These are phyloP conservation scores for Penicillium fuscoglaucum DNA, from an alignment of 2,329 filamentous ascomycete genomes.

Conservation along the genomic window DNA sequence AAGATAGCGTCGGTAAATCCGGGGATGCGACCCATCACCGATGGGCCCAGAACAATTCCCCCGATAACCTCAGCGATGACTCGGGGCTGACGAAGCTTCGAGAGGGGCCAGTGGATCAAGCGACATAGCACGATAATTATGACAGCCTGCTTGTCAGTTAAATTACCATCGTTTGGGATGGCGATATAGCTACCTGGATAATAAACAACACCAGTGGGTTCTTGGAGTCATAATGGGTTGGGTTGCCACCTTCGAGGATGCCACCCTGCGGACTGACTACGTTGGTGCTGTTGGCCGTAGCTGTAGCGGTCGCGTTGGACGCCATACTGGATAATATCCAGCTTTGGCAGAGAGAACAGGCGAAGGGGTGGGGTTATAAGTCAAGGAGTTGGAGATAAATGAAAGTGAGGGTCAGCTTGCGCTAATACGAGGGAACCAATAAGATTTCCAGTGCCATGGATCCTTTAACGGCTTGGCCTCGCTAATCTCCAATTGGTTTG, in stretches of 20 bases:
- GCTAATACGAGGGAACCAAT: conserved; percentile 1
- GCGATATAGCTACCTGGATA: conserved; percentile 61
- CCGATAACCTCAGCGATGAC: conserved; percentile 84
- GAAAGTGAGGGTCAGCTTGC: conserved; percentile 2
- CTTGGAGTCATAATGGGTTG: conserved; percentile 65
- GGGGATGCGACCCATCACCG: conserved; percentile 82
- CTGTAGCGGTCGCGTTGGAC: conserved; percentile 18
- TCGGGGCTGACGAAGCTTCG: conserved; percentile 73
- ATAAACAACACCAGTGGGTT: conserved; percentile 76
- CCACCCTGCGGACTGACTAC: conserved; percentile 59
- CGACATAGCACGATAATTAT: conserved; percentile 77
- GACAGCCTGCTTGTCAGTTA: conserved; percentile 46
- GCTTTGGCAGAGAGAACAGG: not conserved
- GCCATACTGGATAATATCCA: conserved; percentile 20
- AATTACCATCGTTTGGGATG: not conserved
- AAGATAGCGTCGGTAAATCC: conserved; percentile 77
- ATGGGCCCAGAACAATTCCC: conserved; percentile 82
- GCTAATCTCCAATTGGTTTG: not conserved
- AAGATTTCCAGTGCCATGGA: not conserved
- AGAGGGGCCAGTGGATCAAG: conserved; percentile 72
- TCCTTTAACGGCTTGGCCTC: not conserved
- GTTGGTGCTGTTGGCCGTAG: conserved; percentile 10
- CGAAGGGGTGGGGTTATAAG: not conserved
- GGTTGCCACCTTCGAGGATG: conserved; percentile 70
- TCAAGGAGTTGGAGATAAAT: conserved; percentile 1